Percentiles rank a stretch among this genome's conserved stretches.
phyloP scores from a whole-genome alignment of 208 protist genomes.

The Leishmania tropica region DNA sequence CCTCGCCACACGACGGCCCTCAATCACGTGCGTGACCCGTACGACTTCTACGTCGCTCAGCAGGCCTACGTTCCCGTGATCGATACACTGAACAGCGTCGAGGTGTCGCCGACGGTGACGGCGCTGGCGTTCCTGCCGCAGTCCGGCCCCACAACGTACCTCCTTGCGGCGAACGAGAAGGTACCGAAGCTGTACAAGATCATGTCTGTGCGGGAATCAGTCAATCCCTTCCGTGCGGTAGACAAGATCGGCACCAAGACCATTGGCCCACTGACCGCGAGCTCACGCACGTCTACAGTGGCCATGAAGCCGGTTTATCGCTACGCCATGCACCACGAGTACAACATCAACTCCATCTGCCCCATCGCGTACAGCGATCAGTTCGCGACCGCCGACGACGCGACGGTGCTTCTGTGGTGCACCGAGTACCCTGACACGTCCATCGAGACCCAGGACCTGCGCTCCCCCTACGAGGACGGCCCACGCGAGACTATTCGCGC shows the following conservation, averaged over 20 bases:
- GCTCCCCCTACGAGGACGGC: conserved; percentile 55
- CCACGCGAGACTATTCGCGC: conserved; percentile 62
- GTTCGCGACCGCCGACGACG: conserved; percentile 86
- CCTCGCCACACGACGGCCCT: conserved; percentile 16
- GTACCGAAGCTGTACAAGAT: conserved; percentile 88
- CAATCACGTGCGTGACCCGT: conserved; percentile 42
- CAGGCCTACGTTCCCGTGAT: conserved; percentile 86
- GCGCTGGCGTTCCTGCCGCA: conserved; percentile 81
- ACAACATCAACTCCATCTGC: conserved; percentile 86
- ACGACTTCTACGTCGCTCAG: conserved; percentile 64
- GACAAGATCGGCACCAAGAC: conserved; percentile 62
- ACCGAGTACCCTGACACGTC: conserved; percentile 86
- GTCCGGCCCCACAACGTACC: conserved; percentile 52
- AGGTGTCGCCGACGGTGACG: conserved; percentile 76
- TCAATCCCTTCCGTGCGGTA: conserved; percentile 64
- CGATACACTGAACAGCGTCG: conserved; percentile 85
- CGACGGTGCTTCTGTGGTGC: conserved; percentile 87
- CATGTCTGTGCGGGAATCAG: conserved; percentile 62
- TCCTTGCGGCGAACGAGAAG: conserved; percentile 87
- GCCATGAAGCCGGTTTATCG: conserved; percentile 71
- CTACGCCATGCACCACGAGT: conserved; percentile 87
- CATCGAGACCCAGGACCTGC: conserved; percentile 78
- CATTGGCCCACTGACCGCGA: conserved; percentile 50
- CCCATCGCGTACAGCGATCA: conserved; percentile 68
- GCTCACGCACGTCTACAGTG: conserved; percentile 42